Evolutionary conservation across 768 basidiomycete species (phyloP).

Genomic region (Amyloporia xantha): DNA sequence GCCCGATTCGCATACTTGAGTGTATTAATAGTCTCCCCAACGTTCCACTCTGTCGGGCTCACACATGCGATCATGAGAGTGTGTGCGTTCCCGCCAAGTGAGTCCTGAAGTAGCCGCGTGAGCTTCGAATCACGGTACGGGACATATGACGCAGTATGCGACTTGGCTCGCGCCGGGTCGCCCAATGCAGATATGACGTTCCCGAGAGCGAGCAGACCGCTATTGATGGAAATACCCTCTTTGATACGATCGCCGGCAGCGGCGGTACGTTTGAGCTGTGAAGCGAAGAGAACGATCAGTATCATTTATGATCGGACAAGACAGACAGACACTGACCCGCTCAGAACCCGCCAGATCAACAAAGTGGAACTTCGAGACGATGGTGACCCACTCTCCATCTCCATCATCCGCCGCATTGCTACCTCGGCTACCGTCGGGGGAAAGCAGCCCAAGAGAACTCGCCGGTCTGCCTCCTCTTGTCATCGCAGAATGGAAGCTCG

Average conservation of each 20-base stretch:
- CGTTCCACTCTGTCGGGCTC: constrained; percentile 93
- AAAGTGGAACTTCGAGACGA: constrained; percentile 96
- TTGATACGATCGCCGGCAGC: constrained; percentile 95
- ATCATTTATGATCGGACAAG: background rate
- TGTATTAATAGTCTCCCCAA: constrained; percentile 88
- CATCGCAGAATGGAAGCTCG: constrained; percentile 73
- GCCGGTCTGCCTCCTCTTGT: constrained; percentile 68
- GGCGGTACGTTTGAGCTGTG: constrained; percentile 88
- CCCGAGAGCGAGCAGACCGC: constrained; percentile 90
- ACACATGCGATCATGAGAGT: constrained; percentile 99
- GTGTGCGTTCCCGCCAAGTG: constrained; percentile 93
- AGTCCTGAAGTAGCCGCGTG: constrained; percentile 92
- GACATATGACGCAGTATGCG: constrained; percentile 79
- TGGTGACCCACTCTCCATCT: constrained; percentile 78
- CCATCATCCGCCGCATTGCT: constrained; percentile 38
- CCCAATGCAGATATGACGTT: constrained; percentile 98
- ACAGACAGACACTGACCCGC: constrained; percentile 47
- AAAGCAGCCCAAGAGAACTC: constrained; percentile 70
- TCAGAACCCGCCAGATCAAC: constrained; percentile 98
- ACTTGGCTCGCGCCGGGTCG: constrained; percentile 83
- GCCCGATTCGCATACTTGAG: constrained; percentile 97
- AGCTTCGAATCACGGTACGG: constrained; percentile 99
- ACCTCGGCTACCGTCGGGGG: constrained; percentile 38
- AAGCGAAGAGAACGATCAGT: constrained; percentile 8
- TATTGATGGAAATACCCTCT: constrained; percentile 99